Evolutionary conservation across 106 monocot species (phyloP).

Genomic region (Dendrobium catenatum): DNA sequence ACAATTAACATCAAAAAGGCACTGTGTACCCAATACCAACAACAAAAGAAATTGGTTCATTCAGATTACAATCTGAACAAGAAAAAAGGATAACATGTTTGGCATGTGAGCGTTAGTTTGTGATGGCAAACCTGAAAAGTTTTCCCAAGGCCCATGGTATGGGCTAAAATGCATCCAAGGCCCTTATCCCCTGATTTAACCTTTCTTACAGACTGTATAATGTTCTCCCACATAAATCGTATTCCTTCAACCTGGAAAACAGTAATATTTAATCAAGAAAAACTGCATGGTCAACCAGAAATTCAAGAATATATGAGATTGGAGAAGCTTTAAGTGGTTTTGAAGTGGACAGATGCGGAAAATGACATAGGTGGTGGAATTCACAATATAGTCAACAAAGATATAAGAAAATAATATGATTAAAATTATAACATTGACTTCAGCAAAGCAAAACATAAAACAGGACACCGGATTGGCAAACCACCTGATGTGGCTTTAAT

Average conservation of each 20-base stretch:
- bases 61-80: neutral
- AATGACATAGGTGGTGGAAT: neutral
- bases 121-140: conserved; percentile 77
- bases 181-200: conserved; percentile 93
- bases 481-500: conserved; percentile 91
- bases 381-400: neutral
- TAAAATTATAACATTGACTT: neutral
- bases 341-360: neutral
- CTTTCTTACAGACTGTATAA: conserved; percentile 88
- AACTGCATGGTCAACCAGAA: neutral
- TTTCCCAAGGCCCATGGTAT: conserved; percentile 99
- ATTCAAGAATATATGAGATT: neutral
- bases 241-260: conserved; percentile 39
- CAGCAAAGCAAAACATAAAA: neutral
- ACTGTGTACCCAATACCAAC: neutral
- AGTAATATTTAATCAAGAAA: neutral
- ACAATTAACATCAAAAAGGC: neutral
- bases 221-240: conserved; percentile 98
- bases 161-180: conserved; percentile 97
- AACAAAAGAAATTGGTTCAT: neutral
- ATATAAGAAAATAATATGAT: neutral
- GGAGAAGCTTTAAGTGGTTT: neutral
- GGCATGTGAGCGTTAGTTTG: neutral
- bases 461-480: neutral
- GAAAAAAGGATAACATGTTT: neutral